phyloP scores from a whole-genome alignment of 306 rosid species.

The Vigna reflexopilosa region DNA sequence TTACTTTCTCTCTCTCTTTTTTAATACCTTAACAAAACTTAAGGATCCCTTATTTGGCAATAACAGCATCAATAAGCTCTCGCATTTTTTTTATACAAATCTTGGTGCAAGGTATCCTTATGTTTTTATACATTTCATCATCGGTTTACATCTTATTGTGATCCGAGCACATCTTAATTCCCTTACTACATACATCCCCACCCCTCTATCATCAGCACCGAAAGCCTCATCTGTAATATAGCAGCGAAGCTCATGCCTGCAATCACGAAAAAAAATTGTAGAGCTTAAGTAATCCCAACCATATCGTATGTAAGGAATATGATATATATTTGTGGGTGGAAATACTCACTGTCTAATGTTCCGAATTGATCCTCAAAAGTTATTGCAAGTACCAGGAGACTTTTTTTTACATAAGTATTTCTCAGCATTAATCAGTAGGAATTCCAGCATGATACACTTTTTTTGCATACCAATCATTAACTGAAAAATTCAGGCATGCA shows the following conservation, averaged over 20 bases:
- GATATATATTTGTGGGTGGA: background rate
- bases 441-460: constrained; percentile 28
- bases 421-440: constrained; percentile 35
- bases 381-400: background rate
- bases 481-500: background rate
- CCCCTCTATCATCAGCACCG: background rate
- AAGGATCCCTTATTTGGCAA: background rate
- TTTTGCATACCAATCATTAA: constrained; percentile 6
- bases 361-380: constrained; percentile 1
- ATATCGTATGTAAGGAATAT: constrained; percentile 1
- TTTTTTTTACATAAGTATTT: constrained; percentile 7
- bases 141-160: constrained; percentile 17
- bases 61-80: background rate
- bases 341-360: constrained; percentile 34
- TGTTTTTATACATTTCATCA: constrained; percentile 2
- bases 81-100: constrained; percentile 28
- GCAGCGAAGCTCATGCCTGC: constrained; percentile 30
- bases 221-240: background rate
- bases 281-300: constrained; percentile 10
- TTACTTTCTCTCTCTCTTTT: no score
- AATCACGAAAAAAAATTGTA: background rate
- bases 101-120: background rate
- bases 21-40: background rate
- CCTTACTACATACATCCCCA: background rate
- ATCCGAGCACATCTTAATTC: constrained; percentile 12